Evolutionary conservation across 2,329 filamentous ascomycete genomes (phyloP).

Genomic region (Calonectria naviculata): DNA sequence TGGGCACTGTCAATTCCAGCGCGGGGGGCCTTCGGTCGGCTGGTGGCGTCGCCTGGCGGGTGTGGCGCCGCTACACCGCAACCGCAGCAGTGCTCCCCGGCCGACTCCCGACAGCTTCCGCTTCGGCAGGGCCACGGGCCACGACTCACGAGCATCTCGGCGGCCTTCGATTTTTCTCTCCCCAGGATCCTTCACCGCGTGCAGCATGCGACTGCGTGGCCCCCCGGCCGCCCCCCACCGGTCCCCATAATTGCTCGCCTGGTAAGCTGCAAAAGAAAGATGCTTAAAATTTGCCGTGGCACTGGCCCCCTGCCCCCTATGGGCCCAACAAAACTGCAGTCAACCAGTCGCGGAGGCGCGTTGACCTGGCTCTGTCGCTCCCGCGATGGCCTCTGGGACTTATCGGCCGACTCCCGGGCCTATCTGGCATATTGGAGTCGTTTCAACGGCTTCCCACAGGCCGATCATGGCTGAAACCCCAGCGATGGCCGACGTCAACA

Average conservation of each 20-base stretch:
- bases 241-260: not conserved
- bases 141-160: not conserved
- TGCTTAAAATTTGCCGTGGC: slow-evolving; percentile 8
- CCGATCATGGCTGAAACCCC: slow-evolving; percentile 11
- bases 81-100: slow-evolving; percentile 1
- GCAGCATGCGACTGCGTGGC: not conserved
- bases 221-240: not conserved
- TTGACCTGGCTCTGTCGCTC: not conserved
- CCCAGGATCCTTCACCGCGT: not conserved
- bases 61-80: slow-evolving; percentile 13
- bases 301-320: not conserved
- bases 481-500: slow-evolving; percentile 13
- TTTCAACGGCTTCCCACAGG: slow-evolving; percentile 4
- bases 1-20: slow-evolving; percentile 15
- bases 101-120: slow-evolving; percentile 25
- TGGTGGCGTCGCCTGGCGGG: slow-evolving; percentile 13
- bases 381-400: slow-evolving; percentile 11
- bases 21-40: slow-evolving; percentile 11
- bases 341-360: slow-evolving; percentile 20
- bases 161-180: not conserved
- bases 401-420: slow-evolving; percentile 26
- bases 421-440: not conserved
- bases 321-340: not conserved
- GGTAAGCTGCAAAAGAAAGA: not conserved
- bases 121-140: not conserved